Evolutionary conservation across 2,329 filamentous ascomycete genomes (phyloP).

Genomic region (Colletotrichum karsti): DNA sequence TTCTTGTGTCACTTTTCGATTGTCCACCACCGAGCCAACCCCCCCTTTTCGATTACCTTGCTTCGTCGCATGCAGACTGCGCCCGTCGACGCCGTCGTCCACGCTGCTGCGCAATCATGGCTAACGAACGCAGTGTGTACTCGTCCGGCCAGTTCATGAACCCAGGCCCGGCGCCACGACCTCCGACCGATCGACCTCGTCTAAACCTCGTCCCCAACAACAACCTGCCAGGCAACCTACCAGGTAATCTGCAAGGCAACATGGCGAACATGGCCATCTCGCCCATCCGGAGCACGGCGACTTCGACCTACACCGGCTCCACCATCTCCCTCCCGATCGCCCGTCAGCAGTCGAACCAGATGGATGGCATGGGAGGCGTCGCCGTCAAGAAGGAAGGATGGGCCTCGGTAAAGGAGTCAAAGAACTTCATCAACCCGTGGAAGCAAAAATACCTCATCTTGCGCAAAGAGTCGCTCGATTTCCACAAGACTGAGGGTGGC

Average conservation of each 20-base stretch:
- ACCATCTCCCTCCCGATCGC: conserved; percentile 78
- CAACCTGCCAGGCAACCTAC: conserved; percentile 75
- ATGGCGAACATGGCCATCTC: conserved; percentile 83
- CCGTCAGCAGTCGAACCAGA: conserved; percentile 66
- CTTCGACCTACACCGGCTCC: conserved; percentile 74
- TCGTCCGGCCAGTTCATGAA: conserved; percentile 86
- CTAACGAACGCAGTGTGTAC: conserved; percentile 58
- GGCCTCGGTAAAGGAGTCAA: conserved; percentile 90
- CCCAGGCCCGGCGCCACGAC: conserved; percentile 90
- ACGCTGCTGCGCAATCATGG: conserved; percentile 34
- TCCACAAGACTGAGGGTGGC: conserved; percentile 89
- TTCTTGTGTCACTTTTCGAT: background rate
- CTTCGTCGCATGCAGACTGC: conserved; percentile 23
- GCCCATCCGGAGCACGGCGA: conserved; percentile 71
- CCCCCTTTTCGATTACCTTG: background rate
- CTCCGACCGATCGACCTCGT: conserved; percentile 84
- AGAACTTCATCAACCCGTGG: conserved; percentile 84
- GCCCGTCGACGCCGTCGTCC: conserved; percentile 9
- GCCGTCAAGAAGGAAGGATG: conserved; percentile 83
- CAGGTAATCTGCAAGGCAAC: conserved; percentile 77
- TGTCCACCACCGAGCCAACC: background rate
- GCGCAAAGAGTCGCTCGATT: conserved; percentile 91
- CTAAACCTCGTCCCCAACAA: conserved; percentile 81
- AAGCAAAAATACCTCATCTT: conserved; percentile 92
- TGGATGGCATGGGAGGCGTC: conserved; percentile 72